Conservation (phyloP, 2,329 filamentous ascomycete genomes). For the Pseudogymnoascus sp. region DNA sequence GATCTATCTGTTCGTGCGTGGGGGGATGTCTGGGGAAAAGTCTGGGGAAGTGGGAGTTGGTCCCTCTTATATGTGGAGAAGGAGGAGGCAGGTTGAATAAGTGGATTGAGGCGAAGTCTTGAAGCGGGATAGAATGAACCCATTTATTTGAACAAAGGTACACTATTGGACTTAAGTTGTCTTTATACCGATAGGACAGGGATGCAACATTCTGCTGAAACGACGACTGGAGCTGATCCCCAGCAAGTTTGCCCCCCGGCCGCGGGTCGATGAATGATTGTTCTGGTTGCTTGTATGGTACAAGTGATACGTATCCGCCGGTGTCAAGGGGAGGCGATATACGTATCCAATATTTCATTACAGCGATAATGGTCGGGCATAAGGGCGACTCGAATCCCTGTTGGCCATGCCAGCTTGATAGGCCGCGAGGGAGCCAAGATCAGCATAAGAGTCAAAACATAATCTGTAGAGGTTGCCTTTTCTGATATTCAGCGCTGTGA, state of each 20-base stretch:
- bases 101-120: not conserved
- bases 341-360: not conserved
- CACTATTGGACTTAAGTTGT: not conserved
- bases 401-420: not conserved
- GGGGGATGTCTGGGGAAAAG: conserved; percentile 1
- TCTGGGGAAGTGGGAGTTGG: conserved; percentile 2
- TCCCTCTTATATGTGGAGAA: conserved; percentile 9
- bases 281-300: no score
- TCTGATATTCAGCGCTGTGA: not conserved
- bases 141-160: not conserved
- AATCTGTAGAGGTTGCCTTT: not conserved
- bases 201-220: conserved; percentile 3
- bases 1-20: not conserved
- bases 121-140: not conserved
- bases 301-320: not conserved
- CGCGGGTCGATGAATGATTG: not conserved
- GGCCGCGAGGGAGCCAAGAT: not conserved
- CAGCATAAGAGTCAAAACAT: not conserved
- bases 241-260: not conserved
- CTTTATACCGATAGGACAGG: not conserved
- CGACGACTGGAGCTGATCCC: not conserved
- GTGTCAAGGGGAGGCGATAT: not conserved
- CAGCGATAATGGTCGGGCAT: conserved; percentile 2
- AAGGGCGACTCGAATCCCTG: not conserved
- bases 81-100: not conserved